Conservation (phyloP, 805 yeast species). For the Candida orba region DNA sequence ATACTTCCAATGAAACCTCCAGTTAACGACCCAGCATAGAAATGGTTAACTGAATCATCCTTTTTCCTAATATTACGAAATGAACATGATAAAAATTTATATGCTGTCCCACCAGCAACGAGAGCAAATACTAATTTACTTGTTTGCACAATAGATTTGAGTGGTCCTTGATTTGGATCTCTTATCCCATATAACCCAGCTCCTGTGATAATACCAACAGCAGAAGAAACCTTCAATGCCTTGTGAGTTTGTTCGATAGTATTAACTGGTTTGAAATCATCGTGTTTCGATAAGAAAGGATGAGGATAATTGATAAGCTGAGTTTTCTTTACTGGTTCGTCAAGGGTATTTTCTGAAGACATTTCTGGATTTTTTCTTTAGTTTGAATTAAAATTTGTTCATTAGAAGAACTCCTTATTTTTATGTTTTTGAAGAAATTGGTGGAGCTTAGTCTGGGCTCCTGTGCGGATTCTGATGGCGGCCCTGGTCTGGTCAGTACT, state of each 20-base stretch:
- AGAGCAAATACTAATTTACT: slow-evolving; percentile 31
- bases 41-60: slow-evolving; percentile 56
- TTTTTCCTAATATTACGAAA: slow-evolving; percentile 54
- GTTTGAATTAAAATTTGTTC: no score
- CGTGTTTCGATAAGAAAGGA: slow-evolving; percentile 26
- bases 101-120: slow-evolving; percentile 46
- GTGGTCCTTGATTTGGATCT: slow-evolving; percentile 33
- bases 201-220: slow-evolving; percentile 42
- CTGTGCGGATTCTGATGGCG: no score
- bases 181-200: slow-evolving; percentile 39
- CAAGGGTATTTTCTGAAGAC: slow-evolving; percentile 4
- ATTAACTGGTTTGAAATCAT: slow-evolving; percentile 48
- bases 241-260: slow-evolving; percentile 43
- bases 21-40: slow-evolving; percentile 40
- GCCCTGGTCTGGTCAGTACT: no score
- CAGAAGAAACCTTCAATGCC: slow-evolving; percentile 37
- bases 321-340: slow-evolving; percentile 1
- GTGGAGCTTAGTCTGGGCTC: no score
- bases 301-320: slow-evolving; percentile 16
- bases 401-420: no score
- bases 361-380: neutral
- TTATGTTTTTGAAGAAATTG: no score
- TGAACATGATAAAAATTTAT: slow-evolving; percentile 33
- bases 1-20: slow-evolving; percentile 36
- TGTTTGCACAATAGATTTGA: slow-evolving; percentile 24